Evolutionary conservation across 148 eudicot genomes (phyloP).

Genomic region (Fagopyrum esculentum): DNA sequence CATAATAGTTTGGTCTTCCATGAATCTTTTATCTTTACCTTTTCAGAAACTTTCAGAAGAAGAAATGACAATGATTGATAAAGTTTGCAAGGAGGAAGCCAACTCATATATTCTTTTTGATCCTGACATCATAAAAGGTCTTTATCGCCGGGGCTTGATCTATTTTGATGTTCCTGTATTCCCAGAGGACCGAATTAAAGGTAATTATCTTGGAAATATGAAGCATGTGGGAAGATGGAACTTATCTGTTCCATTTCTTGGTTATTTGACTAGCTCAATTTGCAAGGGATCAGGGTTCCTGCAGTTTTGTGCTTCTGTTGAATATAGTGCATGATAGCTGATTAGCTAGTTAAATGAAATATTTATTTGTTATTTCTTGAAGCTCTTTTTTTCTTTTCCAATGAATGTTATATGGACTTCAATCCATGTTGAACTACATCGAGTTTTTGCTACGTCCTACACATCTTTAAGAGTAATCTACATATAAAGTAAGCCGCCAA

Average conservation of each 20-base stretch:
- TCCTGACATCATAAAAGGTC: conserved; percentile 77
- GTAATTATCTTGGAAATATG: conserved; percentile 25
- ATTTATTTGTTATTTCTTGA: neutral
- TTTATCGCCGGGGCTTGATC: conserved; percentile 70
- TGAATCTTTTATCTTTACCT: neutral
- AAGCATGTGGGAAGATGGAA: neutral
- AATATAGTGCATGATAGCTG: conserved; percentile 1
- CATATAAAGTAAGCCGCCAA: neutral
- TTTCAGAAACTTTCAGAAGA: conserved; percentile 95
- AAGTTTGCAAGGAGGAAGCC: conserved; percentile 95
- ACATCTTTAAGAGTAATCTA: neutral
- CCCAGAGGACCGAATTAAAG: conserved; percentile 93
- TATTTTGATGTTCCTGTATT: conserved; percentile 93
- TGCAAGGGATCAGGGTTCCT: conserved; percentile 5
- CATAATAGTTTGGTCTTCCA: neutral
- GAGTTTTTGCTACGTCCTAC: neutral
- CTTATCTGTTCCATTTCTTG: neutral
- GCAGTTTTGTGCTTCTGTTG: conserved; percentile 6
- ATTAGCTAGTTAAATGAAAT: neutral
- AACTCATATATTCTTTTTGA: conserved; percentile 81
- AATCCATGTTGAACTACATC: neutral
- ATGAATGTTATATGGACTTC: neutral
- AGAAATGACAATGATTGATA: conserved; percentile 93
- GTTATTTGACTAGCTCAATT: neutral
- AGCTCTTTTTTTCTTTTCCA: neutral